phyloP scores from a whole-genome alignment of 768 basidiomycete genomes.

The Tylopilus subfusipes region DNA sequence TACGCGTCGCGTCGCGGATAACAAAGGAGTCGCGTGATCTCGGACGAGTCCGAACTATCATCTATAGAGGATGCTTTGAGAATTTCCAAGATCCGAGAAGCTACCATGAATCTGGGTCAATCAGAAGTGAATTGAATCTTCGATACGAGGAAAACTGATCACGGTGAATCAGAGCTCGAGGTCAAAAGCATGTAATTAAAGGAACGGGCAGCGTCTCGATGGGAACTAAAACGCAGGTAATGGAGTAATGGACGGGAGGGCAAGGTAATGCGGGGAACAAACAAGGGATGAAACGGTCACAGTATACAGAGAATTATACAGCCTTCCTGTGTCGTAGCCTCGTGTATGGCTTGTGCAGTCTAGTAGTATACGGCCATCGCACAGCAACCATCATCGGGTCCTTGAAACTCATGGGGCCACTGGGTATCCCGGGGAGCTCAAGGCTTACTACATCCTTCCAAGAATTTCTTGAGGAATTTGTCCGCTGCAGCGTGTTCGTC shows the following conservation, averaged over 20 bases:
- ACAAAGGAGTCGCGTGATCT: constrained; percentile 11
- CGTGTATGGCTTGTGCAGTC: constrained; percentile 5
- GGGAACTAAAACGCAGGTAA: constrained; percentile 25
- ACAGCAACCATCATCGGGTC: constrained; percentile 11
- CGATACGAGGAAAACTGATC: neutral
- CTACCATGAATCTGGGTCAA: neutral
- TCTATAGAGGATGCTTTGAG: neutral
- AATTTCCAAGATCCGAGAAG: constrained; percentile 11
- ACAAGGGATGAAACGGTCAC: constrained; percentile 16
- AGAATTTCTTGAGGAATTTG: constrained; percentile 53
- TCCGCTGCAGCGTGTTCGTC: constrained; percentile 68
- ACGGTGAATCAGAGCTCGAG: constrained; percentile 16
- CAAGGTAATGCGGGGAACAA: constrained; percentile 18
- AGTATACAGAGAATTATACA: constrained; percentile 24
- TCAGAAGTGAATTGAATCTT: constrained; percentile 8
- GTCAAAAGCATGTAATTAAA: constrained; percentile 27
- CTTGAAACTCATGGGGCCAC: neutral
- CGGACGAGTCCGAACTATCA: neutral
- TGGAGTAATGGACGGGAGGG: constrained; percentile 16
- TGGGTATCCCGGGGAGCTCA: constrained; percentile 1
- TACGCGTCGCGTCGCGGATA: constrained; percentile 8
- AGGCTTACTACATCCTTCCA: neutral
- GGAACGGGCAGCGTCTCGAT: constrained; percentile 20
- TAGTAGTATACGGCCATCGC: constrained; percentile 9
- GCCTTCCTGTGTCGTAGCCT: constrained; percentile 17